phyloP scores from a whole-genome alignment of 2,329 filamentous ascomycete genomes.

The Fusarium burgessii region DNA sequence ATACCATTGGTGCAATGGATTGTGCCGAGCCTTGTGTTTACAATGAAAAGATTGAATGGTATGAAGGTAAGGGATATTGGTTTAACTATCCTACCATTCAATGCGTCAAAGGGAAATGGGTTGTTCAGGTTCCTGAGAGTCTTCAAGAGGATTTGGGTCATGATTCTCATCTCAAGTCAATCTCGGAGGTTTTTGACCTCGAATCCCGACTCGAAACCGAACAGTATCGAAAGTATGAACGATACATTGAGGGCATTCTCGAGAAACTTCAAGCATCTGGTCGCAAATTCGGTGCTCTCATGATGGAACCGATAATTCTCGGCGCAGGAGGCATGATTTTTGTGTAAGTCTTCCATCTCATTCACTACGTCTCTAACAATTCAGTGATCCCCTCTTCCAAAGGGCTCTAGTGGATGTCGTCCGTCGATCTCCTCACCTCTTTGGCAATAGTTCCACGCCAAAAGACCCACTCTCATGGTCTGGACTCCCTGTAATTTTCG shows the following conservation, averaged over 20 bases:
- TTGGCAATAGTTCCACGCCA: conserved; percentile 51
- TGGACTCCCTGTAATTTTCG: conserved; percentile 82
- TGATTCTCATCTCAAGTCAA: conserved; percentile 57
- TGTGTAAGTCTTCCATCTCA: conserved; percentile 63
- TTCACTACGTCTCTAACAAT: conserved; percentile 15
- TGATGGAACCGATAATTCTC: conserved; percentile 84
- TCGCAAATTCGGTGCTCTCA: conserved; percentile 78
- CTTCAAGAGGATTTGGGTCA: conserved; percentile 61
- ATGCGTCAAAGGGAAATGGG: conserved; percentile 75
- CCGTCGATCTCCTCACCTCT: conserved; percentile 68
- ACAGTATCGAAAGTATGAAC: conserved; percentile 65
- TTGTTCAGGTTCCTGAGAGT: conserved; percentile 66
- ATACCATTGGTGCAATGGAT: conserved; percentile 91
- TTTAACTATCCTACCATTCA: conserved; percentile 81
- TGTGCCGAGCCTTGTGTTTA: conserved; percentile 80
- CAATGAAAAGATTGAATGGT: conserved; percentile 90
- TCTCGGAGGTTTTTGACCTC: conserved; percentile 72
- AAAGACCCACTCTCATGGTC: conserved; percentile 64
- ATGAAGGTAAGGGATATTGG: conserved; percentile 82
- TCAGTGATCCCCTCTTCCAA: conserved; percentile 84
- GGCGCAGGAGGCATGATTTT: conserved; percentile 88
- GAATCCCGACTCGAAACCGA: conserved; percentile 58
- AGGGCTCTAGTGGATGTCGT: conserved; percentile 75
- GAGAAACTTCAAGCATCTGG: conserved; percentile 65
- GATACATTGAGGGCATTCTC: conserved; percentile 69